A percentile compares a stretch with the other conserved stretches of the same genome.
Conservation (phyloP, 192 early-diverging fungal genomes). For the Diversispora epigaea region DNA sequence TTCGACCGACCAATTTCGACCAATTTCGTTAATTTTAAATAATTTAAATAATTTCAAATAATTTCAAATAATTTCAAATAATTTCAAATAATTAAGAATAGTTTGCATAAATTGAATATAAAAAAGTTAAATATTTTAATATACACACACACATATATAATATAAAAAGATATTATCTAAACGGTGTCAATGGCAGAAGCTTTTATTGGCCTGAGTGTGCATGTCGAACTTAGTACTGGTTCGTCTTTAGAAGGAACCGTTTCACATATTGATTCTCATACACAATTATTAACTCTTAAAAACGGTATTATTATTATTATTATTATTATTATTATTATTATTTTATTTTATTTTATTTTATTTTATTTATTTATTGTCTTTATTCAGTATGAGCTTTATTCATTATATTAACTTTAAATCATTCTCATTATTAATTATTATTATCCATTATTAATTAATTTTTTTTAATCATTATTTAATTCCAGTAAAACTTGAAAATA, state of each 20-base stretch:
- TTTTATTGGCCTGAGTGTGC: slow-evolving; percentile 58
- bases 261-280: slow-evolving; percentile 55
- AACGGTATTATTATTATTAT: slow-evolving; percentile 46
- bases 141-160: too few relatives aligned
- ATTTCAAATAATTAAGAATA: too few relatives aligned
- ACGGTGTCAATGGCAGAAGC: slow-evolving; percentile 48
- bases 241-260: slow-evolving; percentile 59
- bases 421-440: too few relatives aligned
- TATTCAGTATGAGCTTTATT: not conserved
- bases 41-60: too few relatives aligned
- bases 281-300: slow-evolving; percentile 60
- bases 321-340: not conserved
- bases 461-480: not conserved
- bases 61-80: too few relatives aligned
- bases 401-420: not conserved
- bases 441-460: too few relatives aligned
- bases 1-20: too few relatives aligned
- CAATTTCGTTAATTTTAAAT: too few relatives aligned
- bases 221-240: slow-evolving; percentile 51
- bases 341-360: too few relatives aligned
- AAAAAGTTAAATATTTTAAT: too few relatives aligned
- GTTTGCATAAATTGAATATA: too few relatives aligned
- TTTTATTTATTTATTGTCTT: not conserved
- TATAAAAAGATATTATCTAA: not conserved
- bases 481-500: slow-evolving; percentile 16